Percentiles rank a stretch among this genome's conserved stretches.
Evolutionary conservation across 352 stramenopile species (phyloP).

Genomic region (Phytophthora crassamura): DNA sequence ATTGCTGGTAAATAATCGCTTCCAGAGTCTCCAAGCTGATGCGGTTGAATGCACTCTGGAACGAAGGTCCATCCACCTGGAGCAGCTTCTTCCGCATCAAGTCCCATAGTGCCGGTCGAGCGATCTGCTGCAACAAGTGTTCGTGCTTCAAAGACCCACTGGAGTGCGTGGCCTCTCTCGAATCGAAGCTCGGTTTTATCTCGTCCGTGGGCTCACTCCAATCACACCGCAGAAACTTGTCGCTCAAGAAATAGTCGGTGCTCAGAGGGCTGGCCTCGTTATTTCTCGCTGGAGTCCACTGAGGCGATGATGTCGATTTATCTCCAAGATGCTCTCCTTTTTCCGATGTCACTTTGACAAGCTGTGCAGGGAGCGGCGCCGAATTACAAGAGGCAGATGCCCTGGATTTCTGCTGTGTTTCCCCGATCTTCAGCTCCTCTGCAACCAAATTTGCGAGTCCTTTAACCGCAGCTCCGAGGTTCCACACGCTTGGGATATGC

Average conservation of each 20-base stretch:
- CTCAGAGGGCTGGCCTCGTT: constrained; percentile 24
- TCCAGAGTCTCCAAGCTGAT: constrained; percentile 55
- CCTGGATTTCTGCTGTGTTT: background rate
- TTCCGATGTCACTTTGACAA: background rate
- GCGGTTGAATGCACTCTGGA: constrained; percentile 32
- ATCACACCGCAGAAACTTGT: constrained; percentile 36
- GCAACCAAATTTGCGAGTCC: constrained; percentile 10
- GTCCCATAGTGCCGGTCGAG: constrained; percentile 54
- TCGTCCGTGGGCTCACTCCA: constrained; percentile 27
- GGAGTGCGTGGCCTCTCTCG: background rate
- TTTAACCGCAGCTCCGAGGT: constrained; percentile 2
- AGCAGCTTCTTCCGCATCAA: constrained; percentile 56
- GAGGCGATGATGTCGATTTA: background rate
- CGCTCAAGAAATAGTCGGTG: constrained; percentile 47
- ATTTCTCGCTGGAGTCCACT: background rate
- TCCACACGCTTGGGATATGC: constrained; percentile 45
- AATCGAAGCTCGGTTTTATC: background rate
- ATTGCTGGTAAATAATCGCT: constrained; percentile 55
- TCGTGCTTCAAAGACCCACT: constrained; percentile 12
- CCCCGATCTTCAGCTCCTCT: constrained; percentile 15
- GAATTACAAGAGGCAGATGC: background rate
- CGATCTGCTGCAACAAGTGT: constrained; percentile 39
- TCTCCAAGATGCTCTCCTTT: background rate
- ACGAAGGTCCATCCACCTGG: constrained; percentile 32
- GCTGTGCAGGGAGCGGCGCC: background rate